These are phyloP conservation scores for Wickerhamiella sergipiensis DNA, from an alignment of 805 yeast species.

Conservation along the genomic window DNA sequence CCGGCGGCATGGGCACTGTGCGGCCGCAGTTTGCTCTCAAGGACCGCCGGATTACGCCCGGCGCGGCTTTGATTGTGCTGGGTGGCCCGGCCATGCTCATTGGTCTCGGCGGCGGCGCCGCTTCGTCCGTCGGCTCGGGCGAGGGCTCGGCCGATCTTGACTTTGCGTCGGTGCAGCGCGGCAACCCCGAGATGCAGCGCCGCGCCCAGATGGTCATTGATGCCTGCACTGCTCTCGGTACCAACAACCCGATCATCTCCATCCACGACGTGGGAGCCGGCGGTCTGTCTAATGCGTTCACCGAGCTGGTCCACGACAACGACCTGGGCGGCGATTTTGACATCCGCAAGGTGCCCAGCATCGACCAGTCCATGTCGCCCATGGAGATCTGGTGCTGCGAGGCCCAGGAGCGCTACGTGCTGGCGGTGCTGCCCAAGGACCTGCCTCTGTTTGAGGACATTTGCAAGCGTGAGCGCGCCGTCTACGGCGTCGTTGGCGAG, in stretches of 20 bases:
- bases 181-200: constrained; percentile 98
- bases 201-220: constrained; percentile 97
- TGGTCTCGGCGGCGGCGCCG: constrained; percentile 99
- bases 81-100: constrained; percentile 98
- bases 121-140: constrained; percentile 91
- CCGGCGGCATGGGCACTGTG: constrained; percentile 97
- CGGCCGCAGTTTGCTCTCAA: constrained; percentile 88
- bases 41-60: constrained; percentile 78
- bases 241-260: constrained; percentile 69
- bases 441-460: constrained; percentile 57
- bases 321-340: constrained; percentile 90
- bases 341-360: constrained; percentile 73
- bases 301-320: constrained; percentile 95
- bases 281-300: constrained; percentile 92
- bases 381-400: constrained; percentile 99
- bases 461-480: constrained; percentile 92
- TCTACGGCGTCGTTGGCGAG: constrained; percentile 87
- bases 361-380: constrained; percentile 98
- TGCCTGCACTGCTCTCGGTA: constrained; percentile 76
- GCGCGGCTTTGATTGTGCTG: constrained; percentile 77
- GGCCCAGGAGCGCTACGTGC: constrained; percentile 94
- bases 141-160: constrained; percentile 84
- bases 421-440: constrained; percentile 78
- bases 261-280: constrained; percentile 99
- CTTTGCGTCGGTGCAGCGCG: constrained; percentile 98